A percentile compares a stretch with the other conserved stretches of the same genome.
These are phyloP conservation scores for Scedosporium dehoogii DNA, from an alignment of 2,329 filamentous ascomycete species.

Conservation along the genomic window DNA sequence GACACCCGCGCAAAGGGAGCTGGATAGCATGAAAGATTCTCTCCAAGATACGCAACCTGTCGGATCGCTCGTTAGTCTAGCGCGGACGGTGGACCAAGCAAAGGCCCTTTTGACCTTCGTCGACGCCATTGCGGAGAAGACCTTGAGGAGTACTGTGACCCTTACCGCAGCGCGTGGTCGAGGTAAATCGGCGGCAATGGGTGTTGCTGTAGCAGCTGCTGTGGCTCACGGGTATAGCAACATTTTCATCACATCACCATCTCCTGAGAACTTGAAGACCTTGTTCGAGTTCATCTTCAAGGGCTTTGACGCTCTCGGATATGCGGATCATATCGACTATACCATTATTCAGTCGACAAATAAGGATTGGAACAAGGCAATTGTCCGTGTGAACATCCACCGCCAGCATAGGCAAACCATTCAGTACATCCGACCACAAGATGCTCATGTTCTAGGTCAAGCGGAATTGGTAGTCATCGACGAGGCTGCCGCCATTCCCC, in stretches of 20 bases:
- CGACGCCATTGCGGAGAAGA: constrained; percentile 94
- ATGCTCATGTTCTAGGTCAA: constrained; percentile 88
- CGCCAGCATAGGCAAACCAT: constrained; percentile 93
- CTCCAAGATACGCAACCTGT: constrained; percentile 79
- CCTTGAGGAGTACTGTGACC: constrained; percentile 83
- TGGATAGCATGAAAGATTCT: constrained; percentile 80
- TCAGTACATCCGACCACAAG: constrained; percentile 95
- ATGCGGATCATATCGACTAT: constrained; percentile 93
- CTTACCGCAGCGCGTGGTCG: constrained; percentile 88
- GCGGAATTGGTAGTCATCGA: constrained; percentile 94
- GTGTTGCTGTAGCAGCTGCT: constrained; percentile 87
- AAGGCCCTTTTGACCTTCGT: constrained; percentile 96
- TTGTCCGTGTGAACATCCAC: constrained; percentile 93
- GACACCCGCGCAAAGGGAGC: constrained; percentile 61
- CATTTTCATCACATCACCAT: constrained; percentile 97
- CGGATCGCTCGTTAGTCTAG: constrained; percentile 72
- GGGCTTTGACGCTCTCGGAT: constrained; percentile 88
- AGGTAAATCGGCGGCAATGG: constrained; percentile 92
- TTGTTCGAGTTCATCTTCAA: constrained; percentile 98
- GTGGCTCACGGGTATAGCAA: constrained; percentile 97
- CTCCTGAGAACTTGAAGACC: constrained; percentile 96
- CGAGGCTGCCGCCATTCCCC: constrained; percentile 90
- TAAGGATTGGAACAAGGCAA: constrained; percentile 97
- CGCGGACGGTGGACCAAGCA: constrained; percentile 88
- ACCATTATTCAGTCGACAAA: constrained; percentile 98